Conservation (phyloP, 2,329 filamentous ascomycete genomes). For the Pseudocercospora crystallina region DNA sequence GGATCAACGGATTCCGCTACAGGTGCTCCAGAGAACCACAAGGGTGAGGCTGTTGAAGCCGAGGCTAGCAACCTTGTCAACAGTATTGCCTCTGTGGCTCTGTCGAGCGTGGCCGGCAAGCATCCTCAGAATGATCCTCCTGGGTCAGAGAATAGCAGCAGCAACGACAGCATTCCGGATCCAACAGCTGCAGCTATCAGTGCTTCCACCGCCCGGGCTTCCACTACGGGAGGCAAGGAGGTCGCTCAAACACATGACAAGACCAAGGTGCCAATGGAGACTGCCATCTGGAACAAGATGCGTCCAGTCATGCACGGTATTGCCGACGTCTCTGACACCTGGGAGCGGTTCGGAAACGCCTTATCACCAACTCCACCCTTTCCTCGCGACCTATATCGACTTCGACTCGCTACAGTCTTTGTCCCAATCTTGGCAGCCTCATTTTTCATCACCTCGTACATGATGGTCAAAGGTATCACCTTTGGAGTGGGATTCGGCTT, state of each 20-base stretch:
- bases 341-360: conserved; percentile 62
- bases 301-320: conserved; percentile 69
- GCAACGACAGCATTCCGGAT: conserved; percentile 60
- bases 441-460: conserved; percentile 50
- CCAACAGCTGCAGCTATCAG: conserved; percentile 56
- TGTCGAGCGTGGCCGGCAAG: conserved; percentile 75
- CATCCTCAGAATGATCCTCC: conserved; percentile 66
- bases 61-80: conserved; percentile 81
- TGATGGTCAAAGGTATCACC: conserved; percentile 61
- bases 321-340: conserved; percentile 60
- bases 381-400: conserved; percentile 43
- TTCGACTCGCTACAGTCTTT: conserved; percentile 48
- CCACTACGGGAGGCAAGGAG: conserved; percentile 51
- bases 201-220: conserved; percentile 56
- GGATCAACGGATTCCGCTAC: conserved; percentile 76
- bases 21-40: conserved; percentile 77
- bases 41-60: conserved; percentile 79
- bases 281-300: conserved; percentile 74
- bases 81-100: conserved; percentile 67
- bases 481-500: conserved; percentile 72
- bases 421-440: conserved; percentile 45
- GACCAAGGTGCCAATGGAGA: conserved; percentile 75
- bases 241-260: conserved; percentile 61
- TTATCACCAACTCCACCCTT: conserved; percentile 52
- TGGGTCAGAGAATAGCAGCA: conserved; percentile 40